Conservation (phyloP, 192 early-diverging fungal species). For the Linnemannia exigua region DNA sequence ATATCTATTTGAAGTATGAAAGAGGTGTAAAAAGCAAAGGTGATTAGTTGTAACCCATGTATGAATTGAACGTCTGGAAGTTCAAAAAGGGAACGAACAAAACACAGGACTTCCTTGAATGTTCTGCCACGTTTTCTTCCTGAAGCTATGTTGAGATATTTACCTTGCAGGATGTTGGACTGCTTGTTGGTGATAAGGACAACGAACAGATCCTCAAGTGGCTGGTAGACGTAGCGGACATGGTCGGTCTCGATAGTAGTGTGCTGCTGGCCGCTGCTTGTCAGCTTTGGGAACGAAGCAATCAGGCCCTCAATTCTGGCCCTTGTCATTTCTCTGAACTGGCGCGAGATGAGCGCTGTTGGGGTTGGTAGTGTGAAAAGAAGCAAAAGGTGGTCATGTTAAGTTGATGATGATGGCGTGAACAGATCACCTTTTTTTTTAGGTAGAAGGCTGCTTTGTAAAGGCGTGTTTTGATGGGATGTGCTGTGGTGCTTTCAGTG, state of each 20-base stretch:
- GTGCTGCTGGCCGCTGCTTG: constrained; percentile 91
- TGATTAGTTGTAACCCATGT: background rate
- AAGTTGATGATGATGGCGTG: background rate
- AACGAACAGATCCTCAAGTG: constrained; percentile 94
- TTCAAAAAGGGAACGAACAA: background rate
- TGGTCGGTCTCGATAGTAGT: constrained; percentile 98
- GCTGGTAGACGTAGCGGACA: constrained; percentile 99
- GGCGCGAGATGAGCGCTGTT: constrained; percentile 89
- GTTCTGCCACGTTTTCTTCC: background rate
- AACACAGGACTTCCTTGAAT: background rate
- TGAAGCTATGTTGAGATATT: background rate
- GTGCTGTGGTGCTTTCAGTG: background rate
- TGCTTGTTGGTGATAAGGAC: constrained; percentile 97
- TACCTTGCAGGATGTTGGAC: constrained; percentile 94
- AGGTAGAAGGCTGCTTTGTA: background rate
- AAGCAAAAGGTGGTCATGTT: background rate
- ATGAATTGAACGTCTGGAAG: background rate
- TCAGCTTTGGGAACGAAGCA: constrained; percentile 97
- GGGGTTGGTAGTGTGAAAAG: background rate
- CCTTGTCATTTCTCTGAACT: constrained; percentile 98
- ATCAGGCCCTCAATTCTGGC: constrained; percentile 97
- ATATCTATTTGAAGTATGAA: constrained; percentile 74
- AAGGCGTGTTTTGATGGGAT: background rate
- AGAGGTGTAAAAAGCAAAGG: background rate
- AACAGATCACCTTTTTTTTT: constrained; percentile 1